These are phyloP conservation scores for Penicillium sp. DNA, from an alignment of 2,329 filamentous ascomycete genomes.

Conservation along the genomic window DNA sequence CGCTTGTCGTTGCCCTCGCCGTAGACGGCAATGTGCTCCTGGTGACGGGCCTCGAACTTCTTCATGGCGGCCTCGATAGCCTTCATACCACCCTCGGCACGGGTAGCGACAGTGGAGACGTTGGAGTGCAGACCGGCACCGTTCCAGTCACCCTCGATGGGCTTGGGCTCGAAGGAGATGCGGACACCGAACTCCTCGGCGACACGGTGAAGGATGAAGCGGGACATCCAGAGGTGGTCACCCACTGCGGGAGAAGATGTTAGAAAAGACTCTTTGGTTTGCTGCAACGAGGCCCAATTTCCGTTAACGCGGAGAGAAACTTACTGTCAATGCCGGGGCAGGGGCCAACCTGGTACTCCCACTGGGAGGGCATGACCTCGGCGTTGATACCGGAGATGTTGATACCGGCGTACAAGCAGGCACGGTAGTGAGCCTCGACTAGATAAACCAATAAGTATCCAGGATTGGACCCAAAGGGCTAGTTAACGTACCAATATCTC, in stretches of 20 bases:
- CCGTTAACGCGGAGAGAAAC: conserved; percentile 33
- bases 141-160: conserved; percentile 95
- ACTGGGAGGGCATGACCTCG: conserved; percentile 97
- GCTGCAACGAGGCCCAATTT: background rate
- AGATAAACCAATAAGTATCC: too few species aligned
- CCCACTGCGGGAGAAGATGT: conserved; percentile 63
- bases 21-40: conserved; percentile 88
- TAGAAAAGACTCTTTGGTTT: background rate
- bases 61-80: conserved; percentile 83
- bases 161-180: conserved; percentile 95
- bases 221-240: conserved; percentile 93
- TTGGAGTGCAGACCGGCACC: conserved; percentile 92
- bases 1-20: conserved; percentile 94
- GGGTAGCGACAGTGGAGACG: conserved; percentile 89
- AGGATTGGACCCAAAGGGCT: too few species aligned
- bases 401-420: conserved; percentile 83
- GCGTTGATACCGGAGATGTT: conserved; percentile 98
- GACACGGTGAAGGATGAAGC: conserved; percentile 85
- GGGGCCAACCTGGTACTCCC: conserved; percentile 97
- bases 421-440: conserved; percentile 91
- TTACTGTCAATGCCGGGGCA: conserved; percentile 80
- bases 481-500: conserved; percentile 65
- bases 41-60: conserved; percentile 76
- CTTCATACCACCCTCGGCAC: conserved; percentile 92
- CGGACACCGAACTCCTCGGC: conserved; percentile 96